phyloP scores from a whole-genome alignment of 352 stramenopile species.

The Phytophthora foliorum region DNA sequence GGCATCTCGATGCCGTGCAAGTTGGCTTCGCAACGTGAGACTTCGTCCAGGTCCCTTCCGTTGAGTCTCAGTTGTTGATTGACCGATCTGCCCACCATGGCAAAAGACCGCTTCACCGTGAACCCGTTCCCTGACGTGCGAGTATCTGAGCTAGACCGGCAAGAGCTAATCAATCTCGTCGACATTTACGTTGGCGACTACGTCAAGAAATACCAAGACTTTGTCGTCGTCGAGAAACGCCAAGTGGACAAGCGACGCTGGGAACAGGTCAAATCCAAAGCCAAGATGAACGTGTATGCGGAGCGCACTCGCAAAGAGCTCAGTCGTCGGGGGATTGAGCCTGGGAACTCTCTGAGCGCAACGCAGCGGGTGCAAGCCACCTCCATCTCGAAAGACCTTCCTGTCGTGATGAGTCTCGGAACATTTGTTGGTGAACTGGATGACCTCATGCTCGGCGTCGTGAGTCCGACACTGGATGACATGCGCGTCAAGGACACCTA shows the following conservation, averaged over 20 bases:
- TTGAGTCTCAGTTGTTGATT: constrained; percentile 27
- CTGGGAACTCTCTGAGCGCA: constrained; percentile 12
- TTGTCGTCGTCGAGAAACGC: constrained; percentile 23
- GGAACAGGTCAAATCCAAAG: constrained; percentile 33
- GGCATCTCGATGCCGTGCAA: constrained; percentile 13
- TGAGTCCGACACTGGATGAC: constrained; percentile 36
- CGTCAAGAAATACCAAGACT: constrained; percentile 32
- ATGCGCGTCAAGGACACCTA: constrained; percentile 41
- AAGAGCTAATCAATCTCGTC: constrained; percentile 27
- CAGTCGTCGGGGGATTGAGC: constrained; percentile 16
- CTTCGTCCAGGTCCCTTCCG: not conserved
- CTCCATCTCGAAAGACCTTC: constrained; percentile 18
- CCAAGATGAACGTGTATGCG: constrained; percentile 29
- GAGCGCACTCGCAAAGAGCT: constrained; percentile 28
- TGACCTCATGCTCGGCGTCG: constrained; percentile 44
- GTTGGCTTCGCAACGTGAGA: constrained; percentile 3
- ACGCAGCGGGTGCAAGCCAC: constrained; percentile 18
- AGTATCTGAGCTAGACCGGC: constrained; percentile 19
- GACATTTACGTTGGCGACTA: constrained; percentile 25
- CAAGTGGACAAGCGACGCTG: constrained; percentile 32
- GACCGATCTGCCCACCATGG: constrained; percentile 16
- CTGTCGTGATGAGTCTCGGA: constrained; percentile 35
- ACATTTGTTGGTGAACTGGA: constrained; percentile 36
- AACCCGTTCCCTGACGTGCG: constrained; percentile 25
- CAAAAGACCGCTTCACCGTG: constrained; percentile 20